phyloP scores from a whole-genome alignment of 2,329 filamentous ascomycete genomes.

The Erysiphe pulchra region DNA sequence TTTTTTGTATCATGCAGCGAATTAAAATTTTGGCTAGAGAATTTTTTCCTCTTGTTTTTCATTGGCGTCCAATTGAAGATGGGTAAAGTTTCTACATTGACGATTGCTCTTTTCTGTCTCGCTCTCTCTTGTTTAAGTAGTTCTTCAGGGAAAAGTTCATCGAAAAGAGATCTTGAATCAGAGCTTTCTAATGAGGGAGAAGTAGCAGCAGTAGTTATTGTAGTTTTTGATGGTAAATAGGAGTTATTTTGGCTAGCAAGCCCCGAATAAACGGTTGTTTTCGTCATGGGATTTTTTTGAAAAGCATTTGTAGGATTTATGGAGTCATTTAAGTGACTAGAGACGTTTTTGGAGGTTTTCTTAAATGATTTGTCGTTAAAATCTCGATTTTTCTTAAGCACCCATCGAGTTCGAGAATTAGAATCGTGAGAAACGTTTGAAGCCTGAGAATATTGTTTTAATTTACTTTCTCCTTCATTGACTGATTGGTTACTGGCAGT shows the following conservation, averaged over 20 bases:
- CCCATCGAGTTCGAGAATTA: too few relatives aligned
- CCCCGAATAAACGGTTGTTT: not conserved
- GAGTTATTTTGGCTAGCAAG: not conserved
- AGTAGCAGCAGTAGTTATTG: not conserved
- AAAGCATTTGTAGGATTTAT: not conserved
- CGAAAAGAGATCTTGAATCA: conserved; percentile 14
- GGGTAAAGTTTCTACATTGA: conserved; percentile 9
- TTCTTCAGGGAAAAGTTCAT: conserved; percentile 28
- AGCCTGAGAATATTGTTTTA: too few relatives aligned
- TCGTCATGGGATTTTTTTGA: not conserved
- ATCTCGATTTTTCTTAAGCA: too few relatives aligned
- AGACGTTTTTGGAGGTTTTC: not conserved
- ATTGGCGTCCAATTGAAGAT: conserved; percentile 7
- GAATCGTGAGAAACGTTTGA: too few relatives aligned
- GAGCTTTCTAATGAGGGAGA: not conserved
- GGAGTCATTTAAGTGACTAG: not conserved
- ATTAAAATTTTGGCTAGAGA: too few relatives aligned
- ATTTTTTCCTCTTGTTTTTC: too few relatives aligned
- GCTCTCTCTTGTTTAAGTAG: conserved; percentile 11
- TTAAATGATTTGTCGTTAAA: not conserved
- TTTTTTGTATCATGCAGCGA: not conserved
- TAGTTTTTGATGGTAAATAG: not conserved
- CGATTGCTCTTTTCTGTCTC: conserved; percentile 1
- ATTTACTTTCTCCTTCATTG: too few relatives aligned
- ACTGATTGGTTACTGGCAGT: too few relatives aligned